phyloP scores from a whole-genome alignment of 306 rosid species.

The Hippophae gyantsensis region DNA sequence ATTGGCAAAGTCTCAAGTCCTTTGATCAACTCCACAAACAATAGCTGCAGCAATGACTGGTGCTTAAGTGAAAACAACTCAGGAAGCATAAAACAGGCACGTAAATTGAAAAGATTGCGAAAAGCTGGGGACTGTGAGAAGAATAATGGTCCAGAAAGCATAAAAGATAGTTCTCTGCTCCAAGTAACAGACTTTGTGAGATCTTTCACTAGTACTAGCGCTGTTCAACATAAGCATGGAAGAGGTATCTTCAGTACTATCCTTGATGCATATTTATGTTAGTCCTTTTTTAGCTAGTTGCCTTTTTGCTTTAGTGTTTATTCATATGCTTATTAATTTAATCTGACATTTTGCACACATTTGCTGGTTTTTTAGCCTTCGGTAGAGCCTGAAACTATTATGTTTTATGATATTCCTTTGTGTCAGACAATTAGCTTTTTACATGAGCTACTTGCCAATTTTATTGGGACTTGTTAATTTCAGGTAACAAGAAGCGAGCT shows the following conservation, averaged over 20 bases:
- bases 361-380: not conserved
- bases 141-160: constrained; percentile 29
- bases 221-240: constrained; percentile 20
- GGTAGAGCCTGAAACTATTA: not conserved
- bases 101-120: constrained; percentile 66
- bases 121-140: constrained; percentile 41
- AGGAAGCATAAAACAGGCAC: constrained; percentile 38
- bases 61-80: constrained; percentile 45
- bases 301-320: not conserved
- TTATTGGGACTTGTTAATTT: constrained; percentile 9
- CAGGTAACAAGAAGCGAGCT: constrained; percentile 53
- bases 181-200: constrained; percentile 22
- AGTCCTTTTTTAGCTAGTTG: not conserved
- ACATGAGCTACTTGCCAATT: constrained; percentile 6
- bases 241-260: constrained; percentile 39
- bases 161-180: constrained; percentile 10
- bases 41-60: constrained; percentile 52
- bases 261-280: constrained; percentile 1
- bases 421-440: constrained; percentile 3
- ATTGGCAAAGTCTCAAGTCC: constrained; percentile 32
- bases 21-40: constrained; percentile 27
- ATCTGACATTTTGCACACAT: constrained; percentile 1
- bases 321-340: not conserved
- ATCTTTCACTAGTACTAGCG: constrained; percentile 24
- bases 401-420: constrained; percentile 3